Conservation (phyloP, 2,329 filamentous ascomycete species). For the Fusarium cyanostomum region DNA sequence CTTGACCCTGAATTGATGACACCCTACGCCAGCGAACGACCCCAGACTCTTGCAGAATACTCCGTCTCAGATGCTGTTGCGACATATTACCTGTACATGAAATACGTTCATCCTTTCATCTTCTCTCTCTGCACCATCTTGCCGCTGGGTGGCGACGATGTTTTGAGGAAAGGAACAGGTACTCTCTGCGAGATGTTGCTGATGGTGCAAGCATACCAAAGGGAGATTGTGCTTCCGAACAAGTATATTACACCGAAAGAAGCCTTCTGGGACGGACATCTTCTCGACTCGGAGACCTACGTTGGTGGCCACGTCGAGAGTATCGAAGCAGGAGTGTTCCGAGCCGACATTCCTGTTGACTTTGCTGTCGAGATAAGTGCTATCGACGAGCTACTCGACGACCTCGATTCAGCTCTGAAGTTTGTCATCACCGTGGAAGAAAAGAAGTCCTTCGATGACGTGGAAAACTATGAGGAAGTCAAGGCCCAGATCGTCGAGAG, state of each 20-base stretch:
- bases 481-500: conserved; percentile 81
- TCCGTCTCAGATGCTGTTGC: conserved; percentile 99
- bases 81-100: conserved; percentile 99
- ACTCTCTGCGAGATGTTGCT: conserved; percentile 99
- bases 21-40: conserved; percentile 86
- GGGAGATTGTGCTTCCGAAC: conserved; percentile 92
- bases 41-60: conserved; percentile 95
- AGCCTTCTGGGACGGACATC: conserved; percentile 94
- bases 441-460: conserved; percentile 81
- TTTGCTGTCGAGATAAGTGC: conserved; percentile 90
- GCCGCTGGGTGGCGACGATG: conserved; percentile 91
- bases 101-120: conserved; percentile 99
- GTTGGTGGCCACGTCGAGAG: conserved; percentile 98
- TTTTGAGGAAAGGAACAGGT: conserved; percentile 92
- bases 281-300: conserved; percentile 97
- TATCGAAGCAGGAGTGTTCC: conserved; percentile 97
- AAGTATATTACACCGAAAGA: conserved; percentile 93
- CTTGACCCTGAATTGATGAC: conserved; percentile 98
- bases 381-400: conserved; percentile 85
- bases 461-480: conserved; percentile 84
- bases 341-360: conserved; percentile 93
- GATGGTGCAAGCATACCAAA: conserved; percentile 97
- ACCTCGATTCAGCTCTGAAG: conserved; percentile 87
- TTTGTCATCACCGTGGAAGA: conserved; percentile 89
- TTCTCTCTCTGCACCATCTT: conserved; percentile 98